Percentiles rank a stretch among this genome's conserved stretches.
phyloP scores from a whole-genome alignment of 2,329 filamentous ascomycete genomes.

The Hymenoscyphus infarciens region DNA sequence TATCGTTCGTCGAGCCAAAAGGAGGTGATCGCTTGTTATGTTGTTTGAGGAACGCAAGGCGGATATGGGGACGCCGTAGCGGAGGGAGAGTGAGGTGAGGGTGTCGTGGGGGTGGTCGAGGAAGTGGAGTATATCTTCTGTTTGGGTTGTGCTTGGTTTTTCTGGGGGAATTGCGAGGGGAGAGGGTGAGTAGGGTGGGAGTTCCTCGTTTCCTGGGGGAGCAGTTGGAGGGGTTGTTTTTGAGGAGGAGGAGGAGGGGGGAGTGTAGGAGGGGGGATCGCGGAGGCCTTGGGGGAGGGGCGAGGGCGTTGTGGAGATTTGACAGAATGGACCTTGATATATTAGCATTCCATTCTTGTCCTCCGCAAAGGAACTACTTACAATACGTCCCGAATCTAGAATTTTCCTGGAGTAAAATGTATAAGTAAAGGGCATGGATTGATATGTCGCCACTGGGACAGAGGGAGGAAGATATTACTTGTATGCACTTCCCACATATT shows the following conservation, averaged over 20 bases:
- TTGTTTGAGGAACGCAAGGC: slow-evolving; percentile 65
- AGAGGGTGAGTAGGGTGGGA: slow-evolving; percentile 27
- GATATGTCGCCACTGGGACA: not conserved
- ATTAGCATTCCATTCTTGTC: not conserved
- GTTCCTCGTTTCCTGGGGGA: slow-evolving; percentile 24
- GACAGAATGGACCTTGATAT: slow-evolving; percentile 63
- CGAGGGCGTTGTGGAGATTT: slow-evolving; percentile 61
- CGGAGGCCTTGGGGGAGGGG: slow-evolving; percentile 61
- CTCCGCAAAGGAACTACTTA: slow-evolving; percentile 16
- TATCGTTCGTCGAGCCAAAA: slow-evolving; percentile 65
- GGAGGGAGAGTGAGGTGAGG: slow-evolving; percentile 63
- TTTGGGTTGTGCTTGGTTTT: slow-evolving; percentile 31
- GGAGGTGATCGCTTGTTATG: slow-evolving; percentile 66
- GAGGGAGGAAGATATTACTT: slow-evolving; percentile 44
- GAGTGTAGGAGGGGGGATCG: slow-evolving; percentile 64
- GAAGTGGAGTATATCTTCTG: slow-evolving; percentile 71
- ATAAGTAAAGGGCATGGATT: not conserved
- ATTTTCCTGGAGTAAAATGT: slow-evolving; percentile 26
- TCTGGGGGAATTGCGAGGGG: slow-evolving; percentile 18
- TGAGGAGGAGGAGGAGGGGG: slow-evolving; percentile 10
- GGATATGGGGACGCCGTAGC: slow-evolving; percentile 64
- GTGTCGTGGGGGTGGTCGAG: slow-evolving; percentile 67
- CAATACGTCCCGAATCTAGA: slow-evolving; percentile 44
- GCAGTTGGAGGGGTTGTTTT: slow-evolving; percentile 19
- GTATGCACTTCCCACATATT: slow-evolving; percentile 69